These are phyloP conservation scores for Lomentospora prolificans DNA, from an alignment of 2,329 filamentous ascomycete species.

Conservation along the genomic window DNA sequence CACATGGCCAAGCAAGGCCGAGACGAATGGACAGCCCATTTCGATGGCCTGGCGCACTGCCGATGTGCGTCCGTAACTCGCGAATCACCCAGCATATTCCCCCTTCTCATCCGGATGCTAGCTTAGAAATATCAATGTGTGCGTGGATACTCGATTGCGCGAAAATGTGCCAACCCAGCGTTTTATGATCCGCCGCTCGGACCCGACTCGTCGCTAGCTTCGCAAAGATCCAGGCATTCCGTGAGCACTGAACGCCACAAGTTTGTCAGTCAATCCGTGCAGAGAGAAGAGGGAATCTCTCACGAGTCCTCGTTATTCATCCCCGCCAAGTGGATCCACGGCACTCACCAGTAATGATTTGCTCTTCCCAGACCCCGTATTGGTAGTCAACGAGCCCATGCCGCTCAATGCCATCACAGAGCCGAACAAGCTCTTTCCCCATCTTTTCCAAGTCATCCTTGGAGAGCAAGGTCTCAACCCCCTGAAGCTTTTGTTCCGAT, in stretches of 20 bases:
- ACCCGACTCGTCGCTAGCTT: slow-evolving; percentile 25
- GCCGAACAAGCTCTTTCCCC: slow-evolving; percentile 68
- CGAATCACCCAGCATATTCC: neutral
- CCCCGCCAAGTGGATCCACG: neutral
- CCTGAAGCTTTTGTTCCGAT: slow-evolving; percentile 41
- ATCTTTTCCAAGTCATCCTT: slow-evolving; percentile 64
- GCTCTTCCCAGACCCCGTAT: slow-evolving; percentile 92
- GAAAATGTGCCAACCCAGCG: slow-evolving; percentile 14
- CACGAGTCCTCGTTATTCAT: too few species aligned
- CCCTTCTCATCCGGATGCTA: neutral
- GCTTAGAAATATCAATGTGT: too few species aligned
- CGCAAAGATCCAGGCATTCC: slow-evolving; percentile 36
- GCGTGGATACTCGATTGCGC: too few species aligned
- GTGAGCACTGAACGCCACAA: slow-evolving; percentile 18
- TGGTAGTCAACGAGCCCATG: slow-evolving; percentile 96
- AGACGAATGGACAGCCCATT: neutral
- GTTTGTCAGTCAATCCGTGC: neutral
- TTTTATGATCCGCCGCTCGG: slow-evolving; percentile 16
- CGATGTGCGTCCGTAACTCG: neutral
- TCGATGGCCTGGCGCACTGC: neutral
- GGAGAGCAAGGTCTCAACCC: slow-evolving; percentile 54
- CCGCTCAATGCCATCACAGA: slow-evolving; percentile 80
- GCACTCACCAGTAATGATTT: slow-evolving; percentile 70
- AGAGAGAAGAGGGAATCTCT: too few species aligned
- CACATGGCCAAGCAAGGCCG: neutral